These are phyloP conservation scores for Gentiana straminea DNA, from an alignment of 257 asterid species.

Conservation along the genomic window DNA sequence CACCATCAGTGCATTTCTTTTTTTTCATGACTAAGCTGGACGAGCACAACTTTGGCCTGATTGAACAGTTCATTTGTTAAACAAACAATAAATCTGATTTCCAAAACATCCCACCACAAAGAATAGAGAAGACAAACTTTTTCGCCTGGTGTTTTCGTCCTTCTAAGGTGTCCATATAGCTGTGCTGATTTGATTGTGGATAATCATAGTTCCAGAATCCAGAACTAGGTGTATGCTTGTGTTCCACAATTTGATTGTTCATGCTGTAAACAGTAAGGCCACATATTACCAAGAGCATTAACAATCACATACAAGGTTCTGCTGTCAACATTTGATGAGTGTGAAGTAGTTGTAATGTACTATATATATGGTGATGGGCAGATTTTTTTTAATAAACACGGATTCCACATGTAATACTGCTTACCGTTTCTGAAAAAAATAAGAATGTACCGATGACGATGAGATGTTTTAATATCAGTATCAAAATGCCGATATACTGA, in stretches of 20 bases:
- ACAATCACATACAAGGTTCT: no score
- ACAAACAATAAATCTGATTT: background rate
- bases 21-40: constrained; percentile 35
- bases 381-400: no score
- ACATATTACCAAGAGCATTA: no score
- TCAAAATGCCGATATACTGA: no score
- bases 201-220: constrained; percentile 21
- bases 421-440: no score
- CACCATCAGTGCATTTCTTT: constrained; percentile 54
- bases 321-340: no score
- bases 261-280: constrained; percentile 15
- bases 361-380: no score
- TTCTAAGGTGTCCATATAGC: constrained; percentile 28
- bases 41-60: constrained; percentile 61
- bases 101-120: background rate
- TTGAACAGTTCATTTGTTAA: constrained; percentile 4
- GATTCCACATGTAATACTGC: no score
- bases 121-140: constrained; percentile 36
- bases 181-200: constrained; percentile 25
- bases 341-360: no score
- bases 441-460: no score
- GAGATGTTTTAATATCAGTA: no score
- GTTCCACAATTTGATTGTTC: constrained; percentile 32
- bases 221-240: constrained; percentile 27
- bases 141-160: constrained; percentile 59